Conservation (phyloP, 768 basidiomycete genomes). For the Amanita molliuscula region DNA sequence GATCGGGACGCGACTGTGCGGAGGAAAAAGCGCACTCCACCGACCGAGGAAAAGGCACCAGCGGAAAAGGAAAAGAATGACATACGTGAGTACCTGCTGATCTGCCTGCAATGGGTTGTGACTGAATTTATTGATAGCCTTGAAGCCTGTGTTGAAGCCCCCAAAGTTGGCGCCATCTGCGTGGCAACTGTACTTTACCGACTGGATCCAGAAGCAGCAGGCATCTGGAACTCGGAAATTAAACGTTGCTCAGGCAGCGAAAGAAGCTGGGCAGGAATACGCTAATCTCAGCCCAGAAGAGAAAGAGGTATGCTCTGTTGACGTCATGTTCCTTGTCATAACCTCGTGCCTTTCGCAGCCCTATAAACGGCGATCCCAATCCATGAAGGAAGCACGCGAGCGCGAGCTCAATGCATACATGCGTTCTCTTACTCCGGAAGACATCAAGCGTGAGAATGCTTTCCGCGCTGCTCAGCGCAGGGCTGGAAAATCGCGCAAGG, state of each 20-base stretch:
- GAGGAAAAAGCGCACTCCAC: constrained; percentile 37
- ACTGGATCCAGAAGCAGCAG: constrained; percentile 86
- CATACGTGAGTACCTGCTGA: constrained; percentile 28
- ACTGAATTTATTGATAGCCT: constrained; percentile 27
- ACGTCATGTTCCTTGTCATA: constrained; percentile 21
- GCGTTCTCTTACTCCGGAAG: constrained; percentile 82
- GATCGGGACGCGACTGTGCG: constrained; percentile 72
- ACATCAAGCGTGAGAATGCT: constrained; percentile 88
- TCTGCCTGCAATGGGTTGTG: not conserved
- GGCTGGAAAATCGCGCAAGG: constrained; percentile 85
- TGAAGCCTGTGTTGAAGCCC: constrained; percentile 73
- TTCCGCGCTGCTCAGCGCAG: constrained; percentile 90
- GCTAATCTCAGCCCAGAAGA: constrained; percentile 66
- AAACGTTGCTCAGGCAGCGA: constrained; percentile 91
- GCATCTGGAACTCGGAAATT: constrained; percentile 73
- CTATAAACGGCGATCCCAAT: constrained; percentile 76
- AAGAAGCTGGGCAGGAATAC: constrained; percentile 89
- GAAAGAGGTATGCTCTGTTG: constrained; percentile 58
- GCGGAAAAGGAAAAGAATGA: constrained; percentile 31
- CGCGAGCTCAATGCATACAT: constrained; percentile 78
- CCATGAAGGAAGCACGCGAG: constrained; percentile 79
- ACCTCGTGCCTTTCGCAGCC: constrained; percentile 36
- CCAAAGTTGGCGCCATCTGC: constrained; percentile 90
- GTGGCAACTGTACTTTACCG: constrained; percentile 95
- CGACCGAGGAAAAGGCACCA: constrained; percentile 25